These are phyloP conservation scores for Parasitella parasitica DNA, from an alignment of 371 early-diverging fungal species.

Conservation along the genomic window DNA sequence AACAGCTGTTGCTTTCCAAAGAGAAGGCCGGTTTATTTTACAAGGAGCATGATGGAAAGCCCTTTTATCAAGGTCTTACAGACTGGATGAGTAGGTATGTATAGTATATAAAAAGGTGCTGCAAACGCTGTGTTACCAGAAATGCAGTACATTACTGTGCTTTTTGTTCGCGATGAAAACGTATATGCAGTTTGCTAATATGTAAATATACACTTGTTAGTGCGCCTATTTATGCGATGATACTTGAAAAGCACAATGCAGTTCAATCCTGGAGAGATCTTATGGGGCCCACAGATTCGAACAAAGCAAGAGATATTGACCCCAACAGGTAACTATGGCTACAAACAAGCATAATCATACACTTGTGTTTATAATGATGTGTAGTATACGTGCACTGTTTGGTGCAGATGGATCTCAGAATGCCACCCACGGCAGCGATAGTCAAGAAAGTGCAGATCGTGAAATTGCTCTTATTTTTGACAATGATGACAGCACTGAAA, in stretches of 20 bases:
- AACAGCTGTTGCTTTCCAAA: constrained; percentile 51
- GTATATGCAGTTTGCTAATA: neutral
- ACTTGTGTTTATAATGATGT: neutral
- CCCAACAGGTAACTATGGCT: constrained; percentile 49
- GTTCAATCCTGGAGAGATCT: constrained; percentile 68
- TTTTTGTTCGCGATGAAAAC: neutral
- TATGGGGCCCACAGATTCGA: constrained; percentile 78
- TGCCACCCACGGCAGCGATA: constrained; percentile 76
- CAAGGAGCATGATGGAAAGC: constrained; percentile 66
- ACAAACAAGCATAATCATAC: neutral
- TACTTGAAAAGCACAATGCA: constrained; percentile 65
- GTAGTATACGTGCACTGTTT: constrained; percentile 60
- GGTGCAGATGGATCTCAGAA: constrained; percentile 69
- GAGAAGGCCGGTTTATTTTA: constrained; percentile 67
- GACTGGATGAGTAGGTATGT: constrained; percentile 71
- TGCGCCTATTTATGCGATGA: constrained; percentile 65
- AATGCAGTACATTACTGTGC: neutral
- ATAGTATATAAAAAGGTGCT: constrained; percentile 3
- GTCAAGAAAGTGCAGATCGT: constrained; percentile 61
- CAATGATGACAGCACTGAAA: neutral
- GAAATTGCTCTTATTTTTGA: constrained; percentile 53
- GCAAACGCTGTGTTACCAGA: constrained; percentile 2
- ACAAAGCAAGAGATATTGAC: constrained; percentile 58
- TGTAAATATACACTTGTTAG: constrained; percentile 24
- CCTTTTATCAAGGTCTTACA: constrained; percentile 68